Base-by-base conservation (phyloP, 2,329 filamentous ascomycete species). In the Alternaria brassicae region DNA sequence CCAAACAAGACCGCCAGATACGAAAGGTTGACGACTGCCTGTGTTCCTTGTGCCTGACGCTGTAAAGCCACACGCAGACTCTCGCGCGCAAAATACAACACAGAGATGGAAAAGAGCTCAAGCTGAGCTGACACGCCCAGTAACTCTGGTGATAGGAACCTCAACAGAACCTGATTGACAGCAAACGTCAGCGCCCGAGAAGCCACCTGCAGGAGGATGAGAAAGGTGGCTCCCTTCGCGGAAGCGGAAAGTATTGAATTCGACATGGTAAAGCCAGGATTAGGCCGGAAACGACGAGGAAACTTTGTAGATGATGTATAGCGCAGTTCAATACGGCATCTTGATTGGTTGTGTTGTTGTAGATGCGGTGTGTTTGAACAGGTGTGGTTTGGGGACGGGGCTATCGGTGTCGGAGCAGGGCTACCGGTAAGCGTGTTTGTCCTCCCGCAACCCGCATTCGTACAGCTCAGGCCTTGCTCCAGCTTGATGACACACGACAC, bases 41-140 rank as follows among this genome's bases (percentile, higher is more conserved):
- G 94, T 10, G 85, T 76, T 49, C 77, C 77, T 63, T 81, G 76
- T 7, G 80, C 77, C 65, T 93, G 91, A 51, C 95, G 86, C 79
- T 98, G 94, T 34, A 97, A 87, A 25, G 94, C 93, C n/a, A 97
- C 90, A 15, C 95, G 89, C 48, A 98, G 81, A 71, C 91, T 94
- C 79, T 99, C 95, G 37, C 95, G 86, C 0, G 95, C 91, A 72
- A 99, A 98, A 78, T 96, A 97, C 0, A 99, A 84, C n/a, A 96
- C 89, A 0, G 93, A 92, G 42, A 96, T 90, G 60, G 94, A 93
- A 77, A 93, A 97, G 1, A 98, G 88, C 71, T 99, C 95, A 3
- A 99, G 85, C 77, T 97, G 95, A 0, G 93, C 90, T 2, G 93
- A 90, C 5, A 96, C 84, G 6, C 94, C 95, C 1, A 99, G 85